A percentile compares a stretch with the other conserved stretches of the same genome.
These are phyloP conservation scores for Stygiomarasmius scandens DNA, from an alignment of 1,284 basidiomycete genomes.

Conservation along the genomic window DNA sequence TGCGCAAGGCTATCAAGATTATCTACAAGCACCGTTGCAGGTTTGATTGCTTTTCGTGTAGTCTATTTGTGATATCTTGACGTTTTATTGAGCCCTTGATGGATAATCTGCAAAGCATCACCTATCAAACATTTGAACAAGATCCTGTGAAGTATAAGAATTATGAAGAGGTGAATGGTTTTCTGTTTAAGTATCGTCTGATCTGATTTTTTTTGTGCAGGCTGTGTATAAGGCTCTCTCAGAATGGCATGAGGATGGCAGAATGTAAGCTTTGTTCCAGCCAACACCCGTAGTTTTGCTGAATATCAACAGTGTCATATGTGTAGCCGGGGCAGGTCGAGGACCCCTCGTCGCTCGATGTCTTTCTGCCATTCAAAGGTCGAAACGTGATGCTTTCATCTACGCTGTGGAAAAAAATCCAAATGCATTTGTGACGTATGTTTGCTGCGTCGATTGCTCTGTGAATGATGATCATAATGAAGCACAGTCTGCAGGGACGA, in stretches of 20 bases:
- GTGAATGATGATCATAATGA: slow-evolving; percentile 17
- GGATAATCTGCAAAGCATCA: slow-evolving; percentile 94
- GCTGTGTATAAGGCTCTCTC: slow-evolving; percentile 82
- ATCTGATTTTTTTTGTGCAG: slow-evolving; percentile 37
- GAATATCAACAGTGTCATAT: slow-evolving; percentile 65
- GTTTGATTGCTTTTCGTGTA: slow-evolving; percentile 34
- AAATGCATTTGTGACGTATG: slow-evolving; percentile 89
- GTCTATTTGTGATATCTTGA: slow-evolving; percentile 7
- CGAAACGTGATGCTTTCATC: slow-evolving; percentile 66
- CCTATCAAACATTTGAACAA: slow-evolving; percentile 97
- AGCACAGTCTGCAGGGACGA: slow-evolving; percentile 76
- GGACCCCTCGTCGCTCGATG: slow-evolving; percentile 92
- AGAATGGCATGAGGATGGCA: slow-evolving; percentile 62
- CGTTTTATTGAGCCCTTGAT: slow-evolving; percentile 79
- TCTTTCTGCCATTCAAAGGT: slow-evolving; percentile 76
- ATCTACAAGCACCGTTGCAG: slow-evolving; percentile 93
- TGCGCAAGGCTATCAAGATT: slow-evolving; percentile 93
- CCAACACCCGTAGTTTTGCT: not conserved
- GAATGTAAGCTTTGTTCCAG: slow-evolving; percentile 50
- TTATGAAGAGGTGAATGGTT: slow-evolving; percentile 81
- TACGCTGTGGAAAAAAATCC: slow-evolving; percentile 98
- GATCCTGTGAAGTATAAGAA: slow-evolving; percentile 96
- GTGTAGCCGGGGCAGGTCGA: slow-evolving; percentile 93
- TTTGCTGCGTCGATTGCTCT: slow-evolving; percentile 20
- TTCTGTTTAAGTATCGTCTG: slow-evolving; percentile 15